Percentiles rank a stretch among this genome's conserved stretches.
These are phyloP conservation scores for Soucietia sequanensis DNA, from an alignment of 805 yeast genomes.

Conservation along the genomic window DNA sequence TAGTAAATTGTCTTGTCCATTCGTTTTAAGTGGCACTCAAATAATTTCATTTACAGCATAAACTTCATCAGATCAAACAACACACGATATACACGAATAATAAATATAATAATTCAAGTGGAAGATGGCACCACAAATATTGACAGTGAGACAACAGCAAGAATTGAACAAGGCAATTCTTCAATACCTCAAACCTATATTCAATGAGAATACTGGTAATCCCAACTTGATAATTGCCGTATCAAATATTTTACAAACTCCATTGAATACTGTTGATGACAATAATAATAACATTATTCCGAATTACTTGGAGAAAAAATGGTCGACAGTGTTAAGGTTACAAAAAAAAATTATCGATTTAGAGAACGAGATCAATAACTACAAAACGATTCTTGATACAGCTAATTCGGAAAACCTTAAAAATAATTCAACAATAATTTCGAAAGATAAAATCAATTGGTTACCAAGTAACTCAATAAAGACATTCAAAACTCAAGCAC, in stretches of 20 bases:
- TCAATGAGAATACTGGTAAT: conserved; percentile 16
- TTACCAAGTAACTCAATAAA: conserved; percentile 51
- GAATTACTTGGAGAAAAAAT: conserved; percentile 67
- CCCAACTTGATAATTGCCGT: conserved; percentile 11
- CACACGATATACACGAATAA: no score
- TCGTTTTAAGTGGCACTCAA: no score
- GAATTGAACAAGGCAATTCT: conserved; percentile 49
- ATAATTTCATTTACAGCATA: no score
- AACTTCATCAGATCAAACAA: no score
- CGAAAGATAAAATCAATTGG: conserved; percentile 51
- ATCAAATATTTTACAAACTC: conserved; percentile 9
- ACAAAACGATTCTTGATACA: conserved; percentile 46
- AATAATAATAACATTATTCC: conserved; percentile 30
- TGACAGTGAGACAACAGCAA: conserved; percentile 41
- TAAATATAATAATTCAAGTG: no score
- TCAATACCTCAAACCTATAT: conserved; percentile 45
- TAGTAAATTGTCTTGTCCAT: no score
- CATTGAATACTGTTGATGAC: conserved; percentile 14
- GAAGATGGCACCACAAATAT: conserved; percentile 11
- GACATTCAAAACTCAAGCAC: conserved; percentile 49
- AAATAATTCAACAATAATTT: conserved; percentile 7
- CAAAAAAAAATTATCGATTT: conserved; percentile 72
- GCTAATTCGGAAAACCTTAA: conserved; percentile 1
- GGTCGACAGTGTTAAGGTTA: conserved; percentile 81
- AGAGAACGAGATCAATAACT: conserved; percentile 54